Conservation (phyloP, 306 rosid genomes). For the Quercus ilex region DNA sequence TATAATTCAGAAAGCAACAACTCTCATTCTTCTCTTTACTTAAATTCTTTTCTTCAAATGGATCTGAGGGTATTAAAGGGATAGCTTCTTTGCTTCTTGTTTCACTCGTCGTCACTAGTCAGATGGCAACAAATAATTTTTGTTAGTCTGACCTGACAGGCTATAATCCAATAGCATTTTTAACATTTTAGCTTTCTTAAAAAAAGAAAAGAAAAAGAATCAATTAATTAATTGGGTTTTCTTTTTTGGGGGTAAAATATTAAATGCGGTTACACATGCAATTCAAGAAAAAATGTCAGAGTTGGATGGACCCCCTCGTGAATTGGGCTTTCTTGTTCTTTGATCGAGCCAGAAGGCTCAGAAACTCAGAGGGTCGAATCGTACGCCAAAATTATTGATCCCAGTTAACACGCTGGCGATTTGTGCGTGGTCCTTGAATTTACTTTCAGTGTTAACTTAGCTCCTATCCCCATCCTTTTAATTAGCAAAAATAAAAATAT, state of each 20-base stretch:
- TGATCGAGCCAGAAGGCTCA: background rate
- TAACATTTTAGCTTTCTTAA: background rate
- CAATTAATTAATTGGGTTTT: background rate
- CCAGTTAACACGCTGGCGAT: constrained; percentile 36
- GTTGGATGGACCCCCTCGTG: constrained; percentile 43
- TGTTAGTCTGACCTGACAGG: constrained; percentile 33
- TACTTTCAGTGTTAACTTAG: too few relatives aligned
- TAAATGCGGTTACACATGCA: background rate
- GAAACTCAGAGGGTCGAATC: constrained; percentile 9
- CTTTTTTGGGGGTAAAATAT: background rate
- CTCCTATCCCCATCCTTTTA: too few relatives aligned
- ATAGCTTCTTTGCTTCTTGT: constrained; percentile 17
- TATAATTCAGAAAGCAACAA: too few relatives aligned
- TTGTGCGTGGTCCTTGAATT: background rate
- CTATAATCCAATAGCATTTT: background rate
- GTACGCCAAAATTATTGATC: constrained; percentile 60
- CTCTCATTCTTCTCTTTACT: too few relatives aligned
- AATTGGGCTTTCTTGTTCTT: constrained; percentile 28
- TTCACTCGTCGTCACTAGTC: constrained; percentile 28
- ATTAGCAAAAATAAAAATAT: too few relatives aligned
- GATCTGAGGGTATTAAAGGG: too few relatives aligned
- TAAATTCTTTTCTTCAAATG: too few relatives aligned
- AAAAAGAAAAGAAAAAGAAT: background rate
- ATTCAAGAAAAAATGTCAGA: constrained; percentile 28
- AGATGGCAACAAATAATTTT: constrained; percentile 15